Percentiles rank a stretch among this genome's conserved stretches.
Evolutionary conservation across 805 yeast genomes (phyloP).

Genomic region (Pichia exigua): DNA sequence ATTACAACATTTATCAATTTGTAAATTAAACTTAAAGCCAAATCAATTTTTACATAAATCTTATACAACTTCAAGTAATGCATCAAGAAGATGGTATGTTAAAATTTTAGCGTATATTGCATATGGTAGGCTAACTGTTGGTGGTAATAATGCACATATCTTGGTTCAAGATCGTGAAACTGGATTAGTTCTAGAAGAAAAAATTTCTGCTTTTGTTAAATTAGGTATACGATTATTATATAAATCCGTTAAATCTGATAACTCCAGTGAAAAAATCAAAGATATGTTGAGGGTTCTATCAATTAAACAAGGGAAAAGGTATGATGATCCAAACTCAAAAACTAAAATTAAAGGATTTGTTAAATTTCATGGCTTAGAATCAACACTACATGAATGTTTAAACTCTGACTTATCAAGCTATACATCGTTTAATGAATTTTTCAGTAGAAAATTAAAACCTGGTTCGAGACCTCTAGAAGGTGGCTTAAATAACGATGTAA

Average conservation of each 20-base stretch:
- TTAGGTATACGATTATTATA: slow-evolving; percentile 81
- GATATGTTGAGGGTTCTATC: slow-evolving; percentile 58
- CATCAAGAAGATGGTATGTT: slow-evolving; percentile 84
- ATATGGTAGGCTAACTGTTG: slow-evolving; percentile 80
- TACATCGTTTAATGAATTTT: slow-evolving; percentile 79
- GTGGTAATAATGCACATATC: slow-evolving; percentile 88
- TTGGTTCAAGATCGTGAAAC: slow-evolving; percentile 87
- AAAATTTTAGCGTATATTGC: slow-evolving; percentile 76
- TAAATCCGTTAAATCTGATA: slow-evolving; percentile 53
- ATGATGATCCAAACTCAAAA: slow-evolving; percentile 62
- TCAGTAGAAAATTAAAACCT: slow-evolving; percentile 68
- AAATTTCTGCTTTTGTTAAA: slow-evolving; percentile 82
- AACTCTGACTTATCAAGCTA: slow-evolving; percentile 41
- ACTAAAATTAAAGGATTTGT: slow-evolving; percentile 69
- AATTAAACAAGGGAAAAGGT: slow-evolving; percentile 75
- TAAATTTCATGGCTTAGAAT: slow-evolving; percentile 71
- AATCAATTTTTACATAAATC: slow-evolving; percentile 36
- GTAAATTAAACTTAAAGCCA: slow-evolving; percentile 41
- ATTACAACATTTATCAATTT: slow-evolving; percentile 86
- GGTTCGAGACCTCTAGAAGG: slow-evolving; percentile 68
- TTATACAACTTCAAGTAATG: slow-evolving; percentile 73
- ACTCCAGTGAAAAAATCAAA: slow-evolving; percentile 41
- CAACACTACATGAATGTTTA: slow-evolving; percentile 58
- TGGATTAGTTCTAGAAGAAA: slow-evolving; percentile 87
- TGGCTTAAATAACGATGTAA: slow-evolving; percentile 31